Base-by-base conservation (phyloP, 176 grass and related monocot genomes). In the Tillandsia fasciculata region DNA sequence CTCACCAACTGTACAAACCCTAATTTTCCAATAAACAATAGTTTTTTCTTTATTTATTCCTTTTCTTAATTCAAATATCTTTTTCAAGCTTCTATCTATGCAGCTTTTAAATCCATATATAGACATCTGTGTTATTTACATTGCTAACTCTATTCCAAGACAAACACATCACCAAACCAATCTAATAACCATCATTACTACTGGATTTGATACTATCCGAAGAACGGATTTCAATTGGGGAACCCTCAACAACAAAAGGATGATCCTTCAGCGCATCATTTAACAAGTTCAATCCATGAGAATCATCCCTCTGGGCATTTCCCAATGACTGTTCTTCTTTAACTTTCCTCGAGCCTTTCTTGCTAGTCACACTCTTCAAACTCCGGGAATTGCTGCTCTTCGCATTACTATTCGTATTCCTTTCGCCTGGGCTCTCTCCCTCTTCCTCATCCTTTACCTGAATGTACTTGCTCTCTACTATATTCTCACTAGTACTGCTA, bases 341-440 rank as follows among this genome's bases (percentile, higher is more conserved):
- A 7, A 48, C 15, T 67, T 84, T 96, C 52, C 51, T 87, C 7
- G 86, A 76, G 64, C 70, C 64, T 66, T 85, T 90, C 67, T 71
- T 76, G 71, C 82, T 92, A 69, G 81, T 29, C 50, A 72, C 79
- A 66, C 81, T 85, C 76, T 80, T 90, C 26, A 92, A 42, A 75
- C 83, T 80, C 75, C 79, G 79, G 12, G 33, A 42, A 42, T 42
- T 42, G 80, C 52, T n/a, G 78, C 49, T 70, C 1, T 23, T 33
- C 15, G 53, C 6, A 20, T 50, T 12, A 63, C 3, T 42, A 42
- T 5, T 42, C 2, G 50, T 50, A 20, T 69, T 77, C 42, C 61
- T 77, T 15, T 87, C 83, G 15, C 74, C 76, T 64, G 71, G 59
- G 17, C 52, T 81, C 66, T 83, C 88, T 69, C 70, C 79, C 29